phyloP scores from a whole-genome alignment of 176 grass and related monocot genomes.

The Lolium rigidum region DNA sequence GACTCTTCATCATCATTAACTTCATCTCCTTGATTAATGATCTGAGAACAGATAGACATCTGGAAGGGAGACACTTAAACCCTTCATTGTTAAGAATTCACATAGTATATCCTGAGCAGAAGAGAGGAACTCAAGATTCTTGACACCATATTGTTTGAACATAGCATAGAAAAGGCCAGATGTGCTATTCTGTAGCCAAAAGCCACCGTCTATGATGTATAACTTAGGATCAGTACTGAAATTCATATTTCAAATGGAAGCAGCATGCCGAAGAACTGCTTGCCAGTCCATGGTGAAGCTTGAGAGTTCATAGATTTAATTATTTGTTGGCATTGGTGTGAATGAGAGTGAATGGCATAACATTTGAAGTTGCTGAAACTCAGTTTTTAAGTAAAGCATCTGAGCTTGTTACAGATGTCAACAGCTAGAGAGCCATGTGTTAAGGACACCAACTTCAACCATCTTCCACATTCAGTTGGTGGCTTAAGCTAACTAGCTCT shows the following conservation, averaged over 20 bases:
- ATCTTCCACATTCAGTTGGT: constrained; percentile 77
- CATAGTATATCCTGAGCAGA: constrained; percentile 68
- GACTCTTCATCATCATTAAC: constrained; percentile 2
- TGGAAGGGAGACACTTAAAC: constrained; percentile 69
- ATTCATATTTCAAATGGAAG: constrained; percentile 51
- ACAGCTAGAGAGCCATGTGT: neutral
- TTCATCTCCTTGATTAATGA: constrained; percentile 57
- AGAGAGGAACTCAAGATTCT: constrained; percentile 58
- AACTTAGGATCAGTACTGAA: constrained; percentile 46
- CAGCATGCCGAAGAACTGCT: constrained; percentile 71
- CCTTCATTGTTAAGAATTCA: constrained; percentile 67
- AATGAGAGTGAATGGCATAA: constrained; percentile 40
- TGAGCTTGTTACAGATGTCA: neutral
- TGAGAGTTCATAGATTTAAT: constrained; percentile 51
- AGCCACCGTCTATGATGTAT: constrained; percentile 52
- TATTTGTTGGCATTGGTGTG: constrained; percentile 26
- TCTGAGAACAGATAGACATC: constrained; percentile 71
- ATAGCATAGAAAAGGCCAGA: constrained; percentile 62
- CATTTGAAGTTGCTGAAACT: constrained; percentile 75
- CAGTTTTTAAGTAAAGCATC: constrained; percentile 57
- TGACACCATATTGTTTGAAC: constrained; percentile 57
- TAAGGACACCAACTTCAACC: constrained; percentile 33
- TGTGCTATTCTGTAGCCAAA: constrained; percentile 57
- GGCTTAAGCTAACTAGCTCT: constrained; percentile 59
- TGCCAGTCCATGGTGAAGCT: constrained; percentile 59